These are phyloP conservation scores for Rhytidhysteron rufulum DNA, from an alignment of 2,329 filamentous ascomycete genomes.

Conservation along the genomic window DNA sequence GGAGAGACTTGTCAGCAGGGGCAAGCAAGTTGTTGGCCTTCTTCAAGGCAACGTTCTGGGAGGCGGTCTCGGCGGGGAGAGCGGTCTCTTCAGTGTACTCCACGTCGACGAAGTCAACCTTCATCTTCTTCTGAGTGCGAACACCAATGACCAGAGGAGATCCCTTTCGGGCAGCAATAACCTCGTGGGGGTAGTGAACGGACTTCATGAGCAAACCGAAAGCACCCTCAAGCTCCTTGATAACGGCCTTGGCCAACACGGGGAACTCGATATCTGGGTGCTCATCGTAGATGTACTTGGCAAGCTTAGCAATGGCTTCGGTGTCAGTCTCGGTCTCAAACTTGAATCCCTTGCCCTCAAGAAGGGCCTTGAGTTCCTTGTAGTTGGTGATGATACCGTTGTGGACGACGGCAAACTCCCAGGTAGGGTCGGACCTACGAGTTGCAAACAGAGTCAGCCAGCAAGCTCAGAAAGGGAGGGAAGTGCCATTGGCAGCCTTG, in stretches of 20 bases:
- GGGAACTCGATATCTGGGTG: constrained; percentile 95
- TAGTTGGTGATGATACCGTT: constrained; percentile 99
- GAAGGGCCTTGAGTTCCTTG: constrained; percentile 95
- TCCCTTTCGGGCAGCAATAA: constrained; percentile 96
- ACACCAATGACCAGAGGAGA: constrained; percentile 97
- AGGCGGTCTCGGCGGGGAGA: constrained; percentile 88
- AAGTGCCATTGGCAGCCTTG: too few species aligned
- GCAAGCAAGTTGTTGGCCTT: constrained; percentile 66
- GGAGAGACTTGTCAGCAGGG: constrained; percentile 92
- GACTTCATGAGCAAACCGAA: constrained; percentile 98
- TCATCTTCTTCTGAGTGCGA: constrained; percentile 97
- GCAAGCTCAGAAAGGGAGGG: background rate
- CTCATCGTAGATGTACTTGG: constrained; percentile 96
- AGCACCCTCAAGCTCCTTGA: constrained; percentile 95
- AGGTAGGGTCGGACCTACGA: constrained; percentile 79
- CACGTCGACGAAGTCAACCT: constrained; percentile 99
- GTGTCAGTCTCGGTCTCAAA: constrained; percentile 99
- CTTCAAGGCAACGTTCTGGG: constrained; percentile 95
- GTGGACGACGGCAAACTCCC: constrained; percentile 97
- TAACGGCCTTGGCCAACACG: constrained; percentile 92
- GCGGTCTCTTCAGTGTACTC: constrained; percentile 84
- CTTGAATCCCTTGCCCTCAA: constrained; percentile 91
- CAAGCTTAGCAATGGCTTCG: constrained; percentile 97
- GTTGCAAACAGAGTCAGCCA: constrained; percentile 15
- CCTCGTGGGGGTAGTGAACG: constrained; percentile 95